A percentile compares a stretch with the other conserved stretches of the same genome.
These are phyloP conservation scores for Malus asiatica DNA, from an alignment of 306 rosid species.

Conservation along the genomic window DNA sequence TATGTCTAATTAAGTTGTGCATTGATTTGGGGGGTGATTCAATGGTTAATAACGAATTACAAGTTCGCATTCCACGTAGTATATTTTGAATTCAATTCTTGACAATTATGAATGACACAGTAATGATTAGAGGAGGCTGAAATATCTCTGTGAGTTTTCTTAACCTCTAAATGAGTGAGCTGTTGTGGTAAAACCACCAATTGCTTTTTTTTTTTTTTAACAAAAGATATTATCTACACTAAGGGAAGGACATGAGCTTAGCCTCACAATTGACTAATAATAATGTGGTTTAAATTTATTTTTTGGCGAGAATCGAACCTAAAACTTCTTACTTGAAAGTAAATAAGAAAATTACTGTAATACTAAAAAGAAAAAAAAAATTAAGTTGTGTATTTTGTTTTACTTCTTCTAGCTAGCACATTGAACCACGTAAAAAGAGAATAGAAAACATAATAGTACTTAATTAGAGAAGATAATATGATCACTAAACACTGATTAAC, in stretches of 20 bases:
- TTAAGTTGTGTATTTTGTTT: not conserved
- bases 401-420: not conserved
- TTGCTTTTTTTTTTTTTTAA: too few relatives aligned
- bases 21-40: not conserved
- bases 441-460: not conserved
- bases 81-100: rapidly evolving
- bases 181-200: rapidly evolving
- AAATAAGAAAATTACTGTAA: too few relatives aligned
- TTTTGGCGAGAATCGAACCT: too few relatives aligned
- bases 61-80: rapidly evolving
- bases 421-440: not conserved
- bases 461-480: not conserved
- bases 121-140: too few relatives aligned
- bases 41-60: too few relatives aligned
- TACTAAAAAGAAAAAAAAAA: too few relatives aligned
- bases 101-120: too few relatives aligned
- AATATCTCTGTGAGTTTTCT: rapidly evolving
- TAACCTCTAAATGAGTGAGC: too few relatives aligned
- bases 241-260: rapidly evolving
- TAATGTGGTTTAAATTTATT: too few relatives aligned
- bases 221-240: too few relatives aligned
- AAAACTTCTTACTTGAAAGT: too few relatives aligned
- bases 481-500: not conserved
- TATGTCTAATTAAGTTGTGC: not conserved
- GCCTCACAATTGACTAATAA: too few relatives aligned